Evolutionary conservation across 345 rosid species (phyloP).

Genomic region (Pseudoturritis turrita): DNA sequence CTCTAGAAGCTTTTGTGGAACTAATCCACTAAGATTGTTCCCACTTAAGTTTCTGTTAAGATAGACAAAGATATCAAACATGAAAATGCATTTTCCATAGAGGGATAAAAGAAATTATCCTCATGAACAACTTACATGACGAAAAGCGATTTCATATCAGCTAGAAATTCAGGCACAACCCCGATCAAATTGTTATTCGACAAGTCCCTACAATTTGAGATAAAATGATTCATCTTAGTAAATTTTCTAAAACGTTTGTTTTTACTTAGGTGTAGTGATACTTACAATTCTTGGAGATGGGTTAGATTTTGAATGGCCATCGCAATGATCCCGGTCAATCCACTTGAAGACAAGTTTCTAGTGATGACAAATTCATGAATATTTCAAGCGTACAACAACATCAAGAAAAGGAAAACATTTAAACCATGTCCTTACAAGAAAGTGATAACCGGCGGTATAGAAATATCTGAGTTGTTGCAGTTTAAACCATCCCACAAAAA

Average conservation of each 20-base stretch:
- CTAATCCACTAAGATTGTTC: slow-evolving; percentile 35
- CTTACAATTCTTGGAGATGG: slow-evolving; percentile 35
- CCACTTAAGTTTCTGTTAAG: slow-evolving; percentile 32
- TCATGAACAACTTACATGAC: slow-evolving; percentile 37
- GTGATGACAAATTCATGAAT: neutral
- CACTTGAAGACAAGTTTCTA: slow-evolving; percentile 36
- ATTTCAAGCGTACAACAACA: neutral
- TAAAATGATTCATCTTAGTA: neutral
- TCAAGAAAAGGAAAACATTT: neutral
- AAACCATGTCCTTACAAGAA: slow-evolving; percentile 5
- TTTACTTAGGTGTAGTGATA: neutral
- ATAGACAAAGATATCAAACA: neutral
- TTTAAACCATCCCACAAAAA: slow-evolving; percentile 41
- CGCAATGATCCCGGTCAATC: slow-evolving; percentile 28
- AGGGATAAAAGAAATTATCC: neutral
- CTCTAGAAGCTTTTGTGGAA: slow-evolving; percentile 30
- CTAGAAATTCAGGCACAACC: slow-evolving; percentile 37
- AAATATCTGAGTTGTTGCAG: slow-evolving; percentile 20
- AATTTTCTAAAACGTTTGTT: neutral
- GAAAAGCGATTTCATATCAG: slow-evolving; percentile 33
- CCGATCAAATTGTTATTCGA: slow-evolving; percentile 42
- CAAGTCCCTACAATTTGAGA: slow-evolving; percentile 37
- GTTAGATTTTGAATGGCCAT: slow-evolving; percentile 25
- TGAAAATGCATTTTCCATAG: too few relatives aligned
- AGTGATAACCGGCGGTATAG: slow-evolving; percentile 5